phyloP scores from a whole-genome alignment of 805 yeast genomes.

The Yarrowia yakushimensis region DNA sequence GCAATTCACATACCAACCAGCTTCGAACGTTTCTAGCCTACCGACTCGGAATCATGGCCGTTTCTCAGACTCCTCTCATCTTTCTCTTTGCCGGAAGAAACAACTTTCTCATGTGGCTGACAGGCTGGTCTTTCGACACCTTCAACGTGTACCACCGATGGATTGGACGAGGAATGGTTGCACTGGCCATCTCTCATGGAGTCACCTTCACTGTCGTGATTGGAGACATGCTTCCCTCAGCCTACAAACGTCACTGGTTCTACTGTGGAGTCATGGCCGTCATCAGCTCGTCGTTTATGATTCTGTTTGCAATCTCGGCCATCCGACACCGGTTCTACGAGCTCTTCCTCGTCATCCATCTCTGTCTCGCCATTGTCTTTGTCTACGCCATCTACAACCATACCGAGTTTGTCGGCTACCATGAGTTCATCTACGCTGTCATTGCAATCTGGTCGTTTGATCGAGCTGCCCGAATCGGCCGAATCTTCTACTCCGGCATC shows the following conservation, averaged over 20 bases:
- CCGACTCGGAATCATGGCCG: conserved; percentile 43
- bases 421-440: conserved; percentile 50
- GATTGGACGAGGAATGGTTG: conserved; percentile 52
- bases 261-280: conserved; percentile 44
- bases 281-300: conserved; percentile 42
- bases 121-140: conserved; percentile 61
- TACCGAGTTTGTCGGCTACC: conserved; percentile 43
- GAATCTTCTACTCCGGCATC: conserved; percentile 57
- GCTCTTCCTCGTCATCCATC: conserved; percentile 55
- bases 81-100: conserved; percentile 69
- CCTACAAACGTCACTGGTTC: conserved; percentile 27
- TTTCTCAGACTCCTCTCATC: conserved; percentile 43
- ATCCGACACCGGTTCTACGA: conserved; percentile 60
- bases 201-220: conserved; percentile 50
- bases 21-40: conserved; percentile 43
- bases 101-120: conserved; percentile 57
- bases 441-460: conserved; percentile 71
- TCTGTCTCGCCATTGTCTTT: conserved; percentile 51
- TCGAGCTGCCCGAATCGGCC: conserved; percentile 52
- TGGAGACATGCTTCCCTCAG: conserved; percentile 30
- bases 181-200: conserved; percentile 55
- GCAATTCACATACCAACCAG: conserved; percentile 30
- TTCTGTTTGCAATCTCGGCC: conserved; percentile 48
- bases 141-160: conserved; percentile 62
- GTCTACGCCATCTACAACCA: conserved; percentile 59